These are phyloP conservation scores for Emergomyces orientalis DNA, from an alignment of 2,329 filamentous ascomycete species.

Conservation along the genomic window DNA sequence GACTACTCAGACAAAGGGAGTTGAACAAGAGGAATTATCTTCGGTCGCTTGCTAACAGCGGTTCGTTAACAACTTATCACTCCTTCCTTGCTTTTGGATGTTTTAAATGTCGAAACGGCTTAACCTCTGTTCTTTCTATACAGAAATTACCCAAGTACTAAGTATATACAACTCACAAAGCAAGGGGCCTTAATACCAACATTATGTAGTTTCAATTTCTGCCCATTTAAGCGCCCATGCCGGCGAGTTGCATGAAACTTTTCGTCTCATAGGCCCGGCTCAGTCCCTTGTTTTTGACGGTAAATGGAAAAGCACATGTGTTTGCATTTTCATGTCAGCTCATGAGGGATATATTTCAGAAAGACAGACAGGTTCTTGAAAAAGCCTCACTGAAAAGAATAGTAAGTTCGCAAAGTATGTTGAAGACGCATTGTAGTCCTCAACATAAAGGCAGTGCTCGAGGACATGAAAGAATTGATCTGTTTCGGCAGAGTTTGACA, in stretches of 20 bases:
- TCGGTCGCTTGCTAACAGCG: background rate
- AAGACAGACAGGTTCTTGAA: background rate
- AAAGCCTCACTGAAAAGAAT: background rate
- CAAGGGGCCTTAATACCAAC: background rate
- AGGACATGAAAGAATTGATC: background rate
- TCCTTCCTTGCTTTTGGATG: background rate
- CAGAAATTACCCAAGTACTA: background rate
- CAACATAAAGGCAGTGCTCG: background rate
- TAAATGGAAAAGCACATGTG: background rate
- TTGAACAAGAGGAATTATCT: background rate
- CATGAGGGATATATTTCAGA: background rate
- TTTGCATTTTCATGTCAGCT: background rate
- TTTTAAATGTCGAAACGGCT: background rate
- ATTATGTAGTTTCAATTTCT: background rate
- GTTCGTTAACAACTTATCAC: background rate
- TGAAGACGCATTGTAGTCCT: too few species aligned
- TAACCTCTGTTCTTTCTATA: background rate
- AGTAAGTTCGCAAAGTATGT: background rate
- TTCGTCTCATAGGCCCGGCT: background rate
- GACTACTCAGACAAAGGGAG: background rate
- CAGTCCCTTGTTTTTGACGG: background rate
- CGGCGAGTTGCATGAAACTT: background rate
- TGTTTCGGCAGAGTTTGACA: background rate
- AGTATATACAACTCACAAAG: background rate
- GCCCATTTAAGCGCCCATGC: background rate